These are phyloP conservation scores for Zea mays DNA, from an alignment of 176 grass and related monocot species.

Conservation along the genomic window Zm-B73-REFERENCE-NAM-5.0 NC_050098.1:208794001-208794500, in stretches of 20 bases:
- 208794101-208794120: conserved; percentile 91
- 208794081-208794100: conserved; percentile 98
- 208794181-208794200: conserved; percentile 20
- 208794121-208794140: conserved; percentile 94
- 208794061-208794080: conserved; percentile 99
- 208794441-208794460: conserved; percentile 13
- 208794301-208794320: conserved; percentile 81
- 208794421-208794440: neutral
- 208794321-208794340: conserved; percentile 1
- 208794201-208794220: conserved; percentile 2
- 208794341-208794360: conserved; percentile 13
- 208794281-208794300: conserved; percentile 88
- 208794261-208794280: conserved; percentile 78
- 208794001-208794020: conserved; percentile 8
- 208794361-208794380: neutral
- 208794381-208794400: neutral
- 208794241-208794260: conserved; percentile 69
- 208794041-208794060: conserved; percentile 26
- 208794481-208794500: neutral
- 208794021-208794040: neutral
- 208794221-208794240: conserved; percentile 21
- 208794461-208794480: neutral
- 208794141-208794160: conserved; percentile 85
- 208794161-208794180: conserved; percentile 79
- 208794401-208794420: conserved; percentile 3